A percentile compares a stretch with the other conserved stretches of the same genome.
These are phyloP conservation scores for Urtica urens DNA, from an alignment of 306 rosid genomes.

Conservation along the genomic window DNA sequence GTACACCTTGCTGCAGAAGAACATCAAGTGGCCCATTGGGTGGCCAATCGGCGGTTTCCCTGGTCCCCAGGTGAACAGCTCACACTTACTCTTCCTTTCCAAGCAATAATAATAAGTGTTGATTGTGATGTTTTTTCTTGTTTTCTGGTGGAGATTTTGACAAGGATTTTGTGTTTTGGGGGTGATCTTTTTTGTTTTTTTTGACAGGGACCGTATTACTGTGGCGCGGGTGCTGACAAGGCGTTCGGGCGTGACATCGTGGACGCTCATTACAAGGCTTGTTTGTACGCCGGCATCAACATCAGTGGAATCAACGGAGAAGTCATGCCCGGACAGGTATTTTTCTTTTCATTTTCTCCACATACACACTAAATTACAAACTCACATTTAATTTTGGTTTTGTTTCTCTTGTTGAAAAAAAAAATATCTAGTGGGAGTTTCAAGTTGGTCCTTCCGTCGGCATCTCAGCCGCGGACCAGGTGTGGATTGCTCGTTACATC, in stretches of 20 bases:
- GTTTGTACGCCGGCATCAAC: constrained; percentile 75
- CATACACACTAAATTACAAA: neutral
- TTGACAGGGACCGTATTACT: constrained; percentile 85
- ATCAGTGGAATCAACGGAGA: constrained; percentile 85
- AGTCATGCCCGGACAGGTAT: constrained; percentile 94
- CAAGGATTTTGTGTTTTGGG: neutral
- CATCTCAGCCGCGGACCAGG: constrained; percentile 69
- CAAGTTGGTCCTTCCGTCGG: constrained; percentile 95
- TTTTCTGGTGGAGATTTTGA: neutral
- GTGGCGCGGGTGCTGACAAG: constrained; percentile 70
- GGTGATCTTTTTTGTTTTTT: neutral
- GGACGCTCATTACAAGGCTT: constrained; percentile 80
- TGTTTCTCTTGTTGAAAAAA: neutral
- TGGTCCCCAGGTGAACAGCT: constrained; percentile 57
- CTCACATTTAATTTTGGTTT: neutral
- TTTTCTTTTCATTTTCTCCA: too few relatives aligned
- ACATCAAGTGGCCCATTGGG: constrained; percentile 68
- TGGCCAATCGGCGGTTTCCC: constrained; percentile 90
- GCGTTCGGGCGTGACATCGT: constrained; percentile 87
- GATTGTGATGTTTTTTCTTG: neutral
- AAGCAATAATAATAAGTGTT: neutral
- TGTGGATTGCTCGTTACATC: constrained; percentile 85
- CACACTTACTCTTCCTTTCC: neutral
- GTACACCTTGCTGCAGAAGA: constrained; percentile 85
- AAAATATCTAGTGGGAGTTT: constrained; percentile 60